Evolutionary conservation across 805 yeast species (phyloP), one percentile per base, ranked within the genome.

Genomic region (Millerago galiae): DNA sequence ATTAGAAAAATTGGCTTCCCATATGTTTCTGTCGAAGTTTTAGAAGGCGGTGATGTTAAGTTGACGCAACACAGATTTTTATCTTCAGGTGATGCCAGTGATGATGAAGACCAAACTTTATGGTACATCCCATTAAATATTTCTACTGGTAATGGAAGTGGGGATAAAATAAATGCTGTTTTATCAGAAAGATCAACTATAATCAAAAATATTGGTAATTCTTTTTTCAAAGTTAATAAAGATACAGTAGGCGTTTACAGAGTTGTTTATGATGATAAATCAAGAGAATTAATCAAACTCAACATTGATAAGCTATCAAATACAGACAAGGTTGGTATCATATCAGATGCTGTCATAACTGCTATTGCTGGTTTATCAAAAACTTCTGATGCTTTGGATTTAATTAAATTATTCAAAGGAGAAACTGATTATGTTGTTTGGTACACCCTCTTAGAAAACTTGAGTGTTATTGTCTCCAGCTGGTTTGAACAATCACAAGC

Each of bases 1-100:
- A 84, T 88, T 49, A 75, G 78, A 54, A 77, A 81, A 56, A 76
- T 83, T 44, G 95, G 95, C 5, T 85, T 71, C 68, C 95, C 95
- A 25, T 76, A 84, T 17, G 68, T 86, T 34, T 62, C 73, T 27
- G 90, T 83, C 24, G 85, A 81, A 61, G 65, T 65, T 38, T 69
- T 66, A 21, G 52, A 50, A 8, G 56, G 53, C n/a, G 66, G 70
- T 34, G 68, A 71, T 39, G 65, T 82, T 43, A 71, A 69, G 12
- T 66, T 85, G 44, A 73, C 79, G 33, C 95, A 85, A 63, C 70
- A 80, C 61, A 75, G 95, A 57, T 85, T 76, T 67, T 71, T 85
- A 48, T 71, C 82, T 25, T 74, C 89, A 30, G 89, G 84, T 39
- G 93, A 84, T 60, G 88, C 79, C 34, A 77, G 72, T 53, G 72